Conservation (phyloP, 495 filamentous ascomycete species). For the Tetracladium marchalianum region DNA sequence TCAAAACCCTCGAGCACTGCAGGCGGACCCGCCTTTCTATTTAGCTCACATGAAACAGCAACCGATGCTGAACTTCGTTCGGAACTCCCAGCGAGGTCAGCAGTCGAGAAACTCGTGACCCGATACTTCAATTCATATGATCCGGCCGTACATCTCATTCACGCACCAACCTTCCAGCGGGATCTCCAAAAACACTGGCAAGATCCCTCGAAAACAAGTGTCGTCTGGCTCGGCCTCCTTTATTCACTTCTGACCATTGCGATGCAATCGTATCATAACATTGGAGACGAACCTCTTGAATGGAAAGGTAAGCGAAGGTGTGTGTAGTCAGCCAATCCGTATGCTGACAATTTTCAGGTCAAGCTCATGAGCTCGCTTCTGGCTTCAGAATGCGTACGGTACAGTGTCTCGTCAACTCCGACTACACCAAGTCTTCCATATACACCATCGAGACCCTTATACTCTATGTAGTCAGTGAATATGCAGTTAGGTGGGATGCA, state of each 20-base stretch:
- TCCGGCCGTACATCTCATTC: conserved; percentile 59
- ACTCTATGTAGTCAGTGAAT: conserved; percentile 77
- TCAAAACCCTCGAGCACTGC: conserved; percentile 47
- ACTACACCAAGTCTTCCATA: conserved; percentile 79
- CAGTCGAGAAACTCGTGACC: conserved; percentile 71
- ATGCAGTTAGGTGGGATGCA: conserved; percentile 64
- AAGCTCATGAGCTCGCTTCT: conserved; percentile 65
- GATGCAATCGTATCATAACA: conserved; percentile 81
- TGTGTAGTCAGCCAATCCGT: not conserved
- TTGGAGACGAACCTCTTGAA: conserved; percentile 87
- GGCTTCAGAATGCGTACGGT: conserved; percentile 75
- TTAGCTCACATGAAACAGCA: conserved; percentile 56
- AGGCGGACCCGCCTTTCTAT: conserved; percentile 61
- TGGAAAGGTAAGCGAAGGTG: conserved; percentile 37
- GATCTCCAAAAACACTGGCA: conserved; percentile 86
- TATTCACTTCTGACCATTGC: conserved; percentile 84
- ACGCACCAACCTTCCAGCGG: conserved; percentile 76
- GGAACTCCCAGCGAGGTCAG: conserved; percentile 68
- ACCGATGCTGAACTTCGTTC: conserved; percentile 66
- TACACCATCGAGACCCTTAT: conserved; percentile 86
- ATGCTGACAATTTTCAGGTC: conserved; percentile 26
- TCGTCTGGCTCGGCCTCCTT: conserved; percentile 84
- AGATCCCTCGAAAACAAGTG: conserved; percentile 64
- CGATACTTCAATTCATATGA: conserved; percentile 54
- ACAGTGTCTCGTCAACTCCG: conserved; percentile 76